Evolutionary conservation across 306 rosid species (phyloP).

Genomic region (Malus sylvestris): DNA sequence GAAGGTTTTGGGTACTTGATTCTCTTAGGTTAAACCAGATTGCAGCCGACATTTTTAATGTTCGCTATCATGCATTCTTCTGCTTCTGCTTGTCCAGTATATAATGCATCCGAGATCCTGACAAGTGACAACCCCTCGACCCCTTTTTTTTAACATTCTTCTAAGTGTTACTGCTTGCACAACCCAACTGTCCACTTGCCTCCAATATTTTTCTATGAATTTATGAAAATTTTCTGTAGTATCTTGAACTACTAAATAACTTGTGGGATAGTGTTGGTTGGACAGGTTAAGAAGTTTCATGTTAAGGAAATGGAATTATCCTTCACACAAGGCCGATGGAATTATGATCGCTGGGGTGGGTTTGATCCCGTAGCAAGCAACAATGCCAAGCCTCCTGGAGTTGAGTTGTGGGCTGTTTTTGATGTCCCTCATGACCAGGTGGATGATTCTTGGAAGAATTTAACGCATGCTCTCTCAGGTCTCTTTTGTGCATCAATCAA

Average conservation of each 20-base stretch:
- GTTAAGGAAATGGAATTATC: constrained; percentile 84
- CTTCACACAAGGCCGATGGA: constrained; percentile 98
- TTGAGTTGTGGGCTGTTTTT: constrained; percentile 93
- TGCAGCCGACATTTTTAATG: background rate
- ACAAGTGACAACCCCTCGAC: background rate
- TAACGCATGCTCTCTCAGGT: constrained; percentile 84
- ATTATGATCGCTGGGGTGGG: constrained; percentile 93
- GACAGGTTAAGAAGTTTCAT: constrained; percentile 73
- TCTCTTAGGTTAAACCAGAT: background rate
- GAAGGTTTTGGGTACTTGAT: background rate
- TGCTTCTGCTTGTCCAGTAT: background rate
- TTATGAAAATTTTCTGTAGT: background rate
- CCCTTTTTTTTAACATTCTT: background rate
- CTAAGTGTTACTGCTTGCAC: background rate
- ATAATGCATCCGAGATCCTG: background rate
- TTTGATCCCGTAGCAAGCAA: constrained; percentile 78
- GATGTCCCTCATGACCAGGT: constrained; percentile 59
- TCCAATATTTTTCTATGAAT: no score
- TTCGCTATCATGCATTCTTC: background rate
- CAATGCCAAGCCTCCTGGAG: constrained; percentile 95
- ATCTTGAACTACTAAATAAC: constrained; percentile 4
- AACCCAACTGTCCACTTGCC: background rate
- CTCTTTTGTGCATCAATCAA: constrained; percentile 95
- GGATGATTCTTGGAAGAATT: constrained; percentile 84
- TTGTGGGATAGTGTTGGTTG: constrained; percentile 30